phyloP scores from a whole-genome alignment of 345 rosid genomes.

The Populus simonii region DNA sequence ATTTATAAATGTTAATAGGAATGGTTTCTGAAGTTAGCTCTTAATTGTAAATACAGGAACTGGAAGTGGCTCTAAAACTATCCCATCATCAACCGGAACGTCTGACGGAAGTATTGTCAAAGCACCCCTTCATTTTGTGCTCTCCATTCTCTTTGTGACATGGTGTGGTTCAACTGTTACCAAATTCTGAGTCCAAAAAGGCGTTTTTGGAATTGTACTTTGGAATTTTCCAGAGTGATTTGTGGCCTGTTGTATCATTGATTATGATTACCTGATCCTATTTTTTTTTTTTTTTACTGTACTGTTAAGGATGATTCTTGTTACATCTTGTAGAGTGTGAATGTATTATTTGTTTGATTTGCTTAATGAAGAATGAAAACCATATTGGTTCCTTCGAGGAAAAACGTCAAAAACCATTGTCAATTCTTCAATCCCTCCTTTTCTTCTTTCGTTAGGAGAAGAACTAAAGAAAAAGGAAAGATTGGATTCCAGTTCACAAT shows the following conservation, averaged over 20 bases:
- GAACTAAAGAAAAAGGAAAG: neutral
- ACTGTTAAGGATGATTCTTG: slow-evolving; percentile 4
- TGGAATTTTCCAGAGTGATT: slow-evolving; percentile 10
- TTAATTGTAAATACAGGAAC: slow-evolving; percentile 14
- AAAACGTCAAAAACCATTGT: neutral
- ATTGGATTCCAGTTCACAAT: neutral
- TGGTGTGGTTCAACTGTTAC: slow-evolving; percentile 28
- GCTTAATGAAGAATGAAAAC: slow-evolving; percentile 4
- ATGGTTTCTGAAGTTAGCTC: neutral
- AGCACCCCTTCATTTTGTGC: slow-evolving; percentile 28
- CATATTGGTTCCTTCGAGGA: neutral
- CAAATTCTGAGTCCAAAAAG: slow-evolving; percentile 27
- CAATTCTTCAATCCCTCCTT: neutral
- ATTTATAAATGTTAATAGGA: neutral
- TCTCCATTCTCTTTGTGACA: slow-evolving; percentile 26
- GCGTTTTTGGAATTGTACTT: neutral
- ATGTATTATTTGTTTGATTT: slow-evolving; percentile 16
- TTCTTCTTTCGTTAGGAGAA: neutral
- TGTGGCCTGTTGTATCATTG: neutral
- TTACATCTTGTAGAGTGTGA: neutral
- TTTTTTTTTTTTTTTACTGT: neutral
- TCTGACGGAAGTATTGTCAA: slow-evolving; percentile 37
- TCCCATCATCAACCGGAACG: slow-evolving; percentile 37
- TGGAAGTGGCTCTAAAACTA: slow-evolving; percentile 45
- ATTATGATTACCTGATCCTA: neutral